These are phyloP conservation scores for Rhododendron griersonianum DNA, from an alignment of 148 eudicot species.

Conservation along the genomic window DNA sequence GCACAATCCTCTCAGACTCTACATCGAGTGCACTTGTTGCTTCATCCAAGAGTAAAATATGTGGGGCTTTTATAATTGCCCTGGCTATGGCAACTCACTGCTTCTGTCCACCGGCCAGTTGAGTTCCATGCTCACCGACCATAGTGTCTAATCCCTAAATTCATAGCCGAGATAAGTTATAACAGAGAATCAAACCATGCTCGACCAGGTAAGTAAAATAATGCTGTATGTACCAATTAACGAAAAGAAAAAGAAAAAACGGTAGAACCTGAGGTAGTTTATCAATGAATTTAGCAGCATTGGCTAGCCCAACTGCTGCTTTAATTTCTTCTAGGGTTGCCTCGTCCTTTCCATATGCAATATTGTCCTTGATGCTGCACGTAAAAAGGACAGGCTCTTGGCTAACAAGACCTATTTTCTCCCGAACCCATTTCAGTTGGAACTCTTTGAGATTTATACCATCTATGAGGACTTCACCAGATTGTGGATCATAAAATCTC, in stretches of 20 bases:
- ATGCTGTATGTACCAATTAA: neutral
- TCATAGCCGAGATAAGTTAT: neutral
- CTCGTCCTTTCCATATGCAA: too few species aligned
- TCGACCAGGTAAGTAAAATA: neutral
- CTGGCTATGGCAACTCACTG: constrained; percentile 76
- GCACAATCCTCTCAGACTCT: constrained; percentile 71
- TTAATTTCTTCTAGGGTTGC: too few species aligned
- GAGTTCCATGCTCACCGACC: constrained; percentile 88
- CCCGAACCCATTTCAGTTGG: too few species aligned
- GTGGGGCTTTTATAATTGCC: constrained; percentile 73
- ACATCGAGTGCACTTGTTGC: constrained; percentile 92
- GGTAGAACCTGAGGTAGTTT: too few species aligned
- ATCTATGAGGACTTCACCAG: too few species aligned
- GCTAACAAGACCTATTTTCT: too few species aligned
- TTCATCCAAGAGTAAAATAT: constrained; percentile 76
- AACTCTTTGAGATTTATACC: too few species aligned
- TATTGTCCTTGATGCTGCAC: too few species aligned
- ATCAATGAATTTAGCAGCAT: too few species aligned
- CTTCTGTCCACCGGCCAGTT: constrained; percentile 19
- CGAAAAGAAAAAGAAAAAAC: neutral
- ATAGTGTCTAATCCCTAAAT: constrained; percentile 67
- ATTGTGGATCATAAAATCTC: too few species aligned
- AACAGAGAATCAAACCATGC: neutral
- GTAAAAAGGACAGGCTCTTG: too few species aligned
- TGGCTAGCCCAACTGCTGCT: neutral